Evolutionary conservation across 2,329 filamentous ascomycete genomes (phyloP).

Genomic region (Fusarium annulatum): DNA sequence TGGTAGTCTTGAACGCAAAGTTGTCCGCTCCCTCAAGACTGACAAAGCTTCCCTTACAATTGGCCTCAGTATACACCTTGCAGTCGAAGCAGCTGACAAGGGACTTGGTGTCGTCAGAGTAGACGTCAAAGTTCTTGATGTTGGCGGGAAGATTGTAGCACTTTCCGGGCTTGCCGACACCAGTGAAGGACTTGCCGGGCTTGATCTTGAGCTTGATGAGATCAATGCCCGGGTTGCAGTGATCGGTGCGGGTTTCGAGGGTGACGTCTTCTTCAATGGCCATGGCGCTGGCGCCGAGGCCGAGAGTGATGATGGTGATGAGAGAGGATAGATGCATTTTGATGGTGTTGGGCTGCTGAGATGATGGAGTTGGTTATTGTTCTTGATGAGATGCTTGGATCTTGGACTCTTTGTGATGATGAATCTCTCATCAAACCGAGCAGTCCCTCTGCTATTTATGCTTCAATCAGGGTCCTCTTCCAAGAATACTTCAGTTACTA

Average conservation of each 20-base stretch:
- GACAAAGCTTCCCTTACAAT: not conserved
- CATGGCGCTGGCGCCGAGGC: not conserved
- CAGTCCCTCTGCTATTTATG: not conserved
- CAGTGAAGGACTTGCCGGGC: constrained; percentile 1
- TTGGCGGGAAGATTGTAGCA: constrained; percentile 1
- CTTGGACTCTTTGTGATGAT: not conserved
- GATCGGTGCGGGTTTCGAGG: not conserved
- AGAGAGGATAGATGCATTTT: not conserved
- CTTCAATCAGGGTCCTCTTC: too few species aligned
- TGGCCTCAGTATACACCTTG: not conserved
- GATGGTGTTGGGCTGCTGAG: not conserved
- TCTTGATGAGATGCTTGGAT: not conserved
- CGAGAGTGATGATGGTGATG: not conserved
- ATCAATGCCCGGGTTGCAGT: not conserved
- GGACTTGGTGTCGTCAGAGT: not conserved
- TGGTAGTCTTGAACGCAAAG: not conserved
- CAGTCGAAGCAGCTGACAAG: constrained; percentile 9
- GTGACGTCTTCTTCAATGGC: not conserved
- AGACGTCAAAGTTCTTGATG: not conserved
- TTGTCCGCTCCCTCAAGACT: not conserved
- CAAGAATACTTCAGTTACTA: too few species aligned
- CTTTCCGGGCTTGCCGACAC: not conserved
- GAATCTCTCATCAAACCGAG: not conserved
- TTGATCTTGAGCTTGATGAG: not conserved
- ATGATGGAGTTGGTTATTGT: not conserved